phyloP scores from a whole-genome alignment of 352 stramenopile genomes.

The Pythium dissimile region DNA sequence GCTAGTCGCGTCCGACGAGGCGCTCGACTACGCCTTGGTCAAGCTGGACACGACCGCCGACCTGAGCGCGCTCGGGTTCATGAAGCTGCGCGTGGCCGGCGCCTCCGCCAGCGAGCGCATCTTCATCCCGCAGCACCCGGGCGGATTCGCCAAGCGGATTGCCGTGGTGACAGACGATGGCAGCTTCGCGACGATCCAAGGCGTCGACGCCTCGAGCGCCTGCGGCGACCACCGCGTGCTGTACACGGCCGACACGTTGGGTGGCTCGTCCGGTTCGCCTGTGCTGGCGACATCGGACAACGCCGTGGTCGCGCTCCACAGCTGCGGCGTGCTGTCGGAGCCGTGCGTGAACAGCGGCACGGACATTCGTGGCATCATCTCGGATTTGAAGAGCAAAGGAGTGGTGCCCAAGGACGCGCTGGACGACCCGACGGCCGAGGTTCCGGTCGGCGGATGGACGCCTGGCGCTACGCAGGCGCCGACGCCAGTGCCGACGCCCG shows the following conservation, averaged over 20 bases:
- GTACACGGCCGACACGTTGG: conserved; percentile 24
- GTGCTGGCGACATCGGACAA: conserved; percentile 12
- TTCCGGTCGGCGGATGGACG: conserved; percentile 9
- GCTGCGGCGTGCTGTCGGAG: conserved; percentile 12
- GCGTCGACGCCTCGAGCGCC: conserved; percentile 9
- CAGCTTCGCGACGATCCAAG: conserved; percentile 9
- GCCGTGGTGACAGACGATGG: conserved; percentile 18
- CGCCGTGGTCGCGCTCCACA: conserved; percentile 21
- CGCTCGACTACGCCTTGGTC: conserved; percentile 27
- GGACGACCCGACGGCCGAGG: conserved; percentile 1
- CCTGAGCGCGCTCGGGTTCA: conserved; percentile 14
- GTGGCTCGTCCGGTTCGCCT: conserved; percentile 17
- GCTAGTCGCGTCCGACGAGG: conserved; percentile 13
- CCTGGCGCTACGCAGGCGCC: conserved; percentile 6
- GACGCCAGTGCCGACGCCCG: conserved; percentile 8
- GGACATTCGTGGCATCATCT: conserved; percentile 14
- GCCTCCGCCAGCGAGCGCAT: conserved; percentile 24
- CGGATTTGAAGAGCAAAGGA: conserved; percentile 6
- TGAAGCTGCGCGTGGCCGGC: conserved; percentile 17
- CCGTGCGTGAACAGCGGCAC: conserved; percentile 17
- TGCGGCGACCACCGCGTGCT: conserved; percentile 16
- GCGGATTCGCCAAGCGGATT: conserved; percentile 62
- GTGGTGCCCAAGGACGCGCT: conserved; percentile 13
- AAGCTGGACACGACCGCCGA: conserved; percentile 25
- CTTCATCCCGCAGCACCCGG: conserved; percentile 62